Evolutionary conservation across 345 rosid genomes (phyloP), one percentile per base, ranked within the genome.

Genomic region (Reutealis trisperma): DNA sequence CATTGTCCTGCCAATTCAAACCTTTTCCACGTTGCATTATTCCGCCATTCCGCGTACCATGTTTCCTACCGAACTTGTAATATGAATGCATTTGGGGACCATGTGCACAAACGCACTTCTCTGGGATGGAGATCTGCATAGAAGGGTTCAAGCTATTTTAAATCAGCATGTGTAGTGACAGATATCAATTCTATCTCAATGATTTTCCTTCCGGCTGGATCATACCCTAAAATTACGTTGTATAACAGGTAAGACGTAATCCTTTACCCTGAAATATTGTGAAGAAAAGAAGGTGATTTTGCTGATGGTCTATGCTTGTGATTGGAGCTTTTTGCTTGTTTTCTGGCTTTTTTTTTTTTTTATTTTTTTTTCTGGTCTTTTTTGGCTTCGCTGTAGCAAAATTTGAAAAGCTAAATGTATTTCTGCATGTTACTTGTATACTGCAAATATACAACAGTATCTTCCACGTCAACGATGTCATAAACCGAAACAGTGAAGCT

Each of bases 201-300:
- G 27, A 2, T 67, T 25, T 63, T 18, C 22, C 45, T 34, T 65
- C 72, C 41, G 59, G 63, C 32, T 75, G 71, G 52, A 55, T 75
- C 22, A 52, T 55, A 64, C 77, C 37, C 30, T 6, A 52, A 69
- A 47, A 32, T 70, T 69, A 49, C 52, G 15, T 18, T 21, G 70
- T 49, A 49, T 21, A 34, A 51, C 49, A 70, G 8, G 41, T 32
- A n/a, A n/a, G 14, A 47, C 27, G n/a, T 41, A 45, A 47, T 25
- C 70, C 70, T 58, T 68, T 30, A 58, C 58, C 30, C 1, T 67
- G n/a, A 12, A 63, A 6, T 14, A 49, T 63, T 12, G 2, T 58
- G 24, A 44, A 19, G 19, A 55, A 55, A 34, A 30, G 34, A 21
- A 14, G 21, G 15, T 32, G 67, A 47, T 61, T 69, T 77, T 70